These are phyloP conservation scores for Chalciporus piperatus DNA, from an alignment of 768 basidiomycete species.

Conservation along the genomic window DNA sequence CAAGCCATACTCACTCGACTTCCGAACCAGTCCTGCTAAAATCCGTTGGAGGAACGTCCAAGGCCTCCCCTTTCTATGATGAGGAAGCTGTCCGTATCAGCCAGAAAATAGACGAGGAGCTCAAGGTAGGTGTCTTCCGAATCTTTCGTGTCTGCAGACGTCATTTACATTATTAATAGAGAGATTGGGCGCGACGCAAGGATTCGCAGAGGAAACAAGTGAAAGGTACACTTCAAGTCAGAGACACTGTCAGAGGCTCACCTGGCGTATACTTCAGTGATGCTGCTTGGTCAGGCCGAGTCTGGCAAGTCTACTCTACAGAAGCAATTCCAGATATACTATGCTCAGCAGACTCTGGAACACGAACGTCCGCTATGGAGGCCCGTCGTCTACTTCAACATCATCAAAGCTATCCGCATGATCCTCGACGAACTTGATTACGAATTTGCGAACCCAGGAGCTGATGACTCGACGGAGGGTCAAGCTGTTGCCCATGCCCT, in stretches of 20 bases:
- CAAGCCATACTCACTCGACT: conserved; percentile 27
- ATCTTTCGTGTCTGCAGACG: neutral
- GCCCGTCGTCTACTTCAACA: conserved; percentile 79
- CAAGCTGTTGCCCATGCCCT: conserved; percentile 32
- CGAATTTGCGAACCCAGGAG: conserved; percentile 40
- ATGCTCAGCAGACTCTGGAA: conserved; percentile 68
- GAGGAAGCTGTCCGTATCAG: conserved; percentile 46
- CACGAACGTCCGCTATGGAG: conserved; percentile 73
- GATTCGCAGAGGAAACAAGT: conserved; percentile 47
- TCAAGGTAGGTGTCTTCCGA: conserved; percentile 39
- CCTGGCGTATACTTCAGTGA: conserved; percentile 39
- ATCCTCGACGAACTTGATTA: conserved; percentile 70
- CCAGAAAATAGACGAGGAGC: conserved; percentile 54
- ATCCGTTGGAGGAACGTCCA: conserved; percentile 29
- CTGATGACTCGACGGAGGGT: conserved; percentile 29
- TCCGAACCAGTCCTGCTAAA: conserved; percentile 33
- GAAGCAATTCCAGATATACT: conserved; percentile 82
- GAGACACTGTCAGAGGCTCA: conserved; percentile 6
- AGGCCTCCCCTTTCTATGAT: conserved; percentile 37
- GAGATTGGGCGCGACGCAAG: conserved; percentile 46
- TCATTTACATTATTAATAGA: conserved; percentile 33
- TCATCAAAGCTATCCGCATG: conserved; percentile 75
- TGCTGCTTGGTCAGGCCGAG: conserved; percentile 78
- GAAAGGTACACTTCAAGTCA: conserved; percentile 42
- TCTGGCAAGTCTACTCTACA: conserved; percentile 82